These are phyloP conservation scores for Aspergillus chevalieri DNA, from an alignment of 2,329 filamentous ascomycete genomes.

Conservation along the genomic window DNA sequence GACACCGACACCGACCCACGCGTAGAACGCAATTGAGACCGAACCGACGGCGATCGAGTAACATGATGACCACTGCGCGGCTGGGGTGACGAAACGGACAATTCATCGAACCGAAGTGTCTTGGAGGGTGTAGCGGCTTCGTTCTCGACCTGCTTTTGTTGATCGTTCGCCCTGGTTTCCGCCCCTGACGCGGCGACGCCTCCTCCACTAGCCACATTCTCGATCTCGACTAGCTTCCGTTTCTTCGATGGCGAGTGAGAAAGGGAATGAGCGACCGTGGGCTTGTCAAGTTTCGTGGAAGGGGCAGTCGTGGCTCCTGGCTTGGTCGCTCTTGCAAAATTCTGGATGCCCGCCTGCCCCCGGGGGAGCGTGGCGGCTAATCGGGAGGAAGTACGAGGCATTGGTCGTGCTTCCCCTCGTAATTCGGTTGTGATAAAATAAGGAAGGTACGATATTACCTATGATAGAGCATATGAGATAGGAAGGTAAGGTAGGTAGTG, in stretches of 20 bases:
- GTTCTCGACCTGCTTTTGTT: constrained; percentile 6
- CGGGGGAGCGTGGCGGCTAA: constrained; percentile 24
- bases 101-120: constrained; percentile 25
- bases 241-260: constrained; percentile 35
- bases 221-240: constrained; percentile 31
- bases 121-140: constrained; percentile 26
- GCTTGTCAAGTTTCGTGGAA: constrained; percentile 23
- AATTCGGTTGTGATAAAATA: not conserved
- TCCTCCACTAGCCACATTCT: constrained; percentile 15
- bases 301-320: constrained; percentile 20
- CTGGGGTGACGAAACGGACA: constrained; percentile 28
- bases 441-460: constrained; percentile 3
- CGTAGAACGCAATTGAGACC: not conserved
- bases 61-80: constrained; percentile 20
- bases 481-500: not conserved
- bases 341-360: constrained; percentile 37
- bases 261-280: constrained; percentile 11
- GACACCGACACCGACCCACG: not conserved
- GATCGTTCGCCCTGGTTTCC: too few species aligned
- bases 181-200: not conserved
- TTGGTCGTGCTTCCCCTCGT: constrained; percentile 9
- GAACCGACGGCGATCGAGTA: not conserved
- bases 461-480: constrained; percentile 6
- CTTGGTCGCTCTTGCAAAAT: constrained; percentile 42
- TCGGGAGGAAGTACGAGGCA: constrained; percentile 27